These are phyloP conservation scores for Mortierella sp. DNA, from an alignment of 371 early-diverging fungal genomes.

Conservation along the genomic window DNA sequence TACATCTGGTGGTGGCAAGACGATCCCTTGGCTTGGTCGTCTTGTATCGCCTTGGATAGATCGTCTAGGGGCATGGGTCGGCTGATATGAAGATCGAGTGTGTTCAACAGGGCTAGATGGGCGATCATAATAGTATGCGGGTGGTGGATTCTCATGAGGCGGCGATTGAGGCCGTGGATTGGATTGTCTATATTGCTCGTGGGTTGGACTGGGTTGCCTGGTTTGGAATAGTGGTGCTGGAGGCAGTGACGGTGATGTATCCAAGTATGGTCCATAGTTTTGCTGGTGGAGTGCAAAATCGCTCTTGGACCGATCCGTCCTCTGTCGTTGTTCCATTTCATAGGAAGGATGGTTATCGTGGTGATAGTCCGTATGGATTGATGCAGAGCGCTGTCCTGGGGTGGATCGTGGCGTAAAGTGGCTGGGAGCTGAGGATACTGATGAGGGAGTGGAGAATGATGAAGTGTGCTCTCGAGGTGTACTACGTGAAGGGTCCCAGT, in stretches of 20 bases:
- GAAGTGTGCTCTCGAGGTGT: constrained; percentile 12
- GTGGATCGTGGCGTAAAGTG: constrained; percentile 17
- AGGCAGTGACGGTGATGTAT: constrained; percentile 33
- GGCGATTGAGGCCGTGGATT: constrained; percentile 2
- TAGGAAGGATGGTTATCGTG: constrained; percentile 28
- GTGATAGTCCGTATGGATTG: constrained; percentile 12
- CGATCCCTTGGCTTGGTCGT: constrained; percentile 30
- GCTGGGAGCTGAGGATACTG: not conserved
- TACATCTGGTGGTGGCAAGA: constrained; percentile 44
- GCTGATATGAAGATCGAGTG: constrained; percentile 5
- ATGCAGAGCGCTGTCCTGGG: constrained; percentile 33
- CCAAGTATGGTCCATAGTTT: constrained; percentile 52
- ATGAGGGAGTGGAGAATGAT: constrained; percentile 7
- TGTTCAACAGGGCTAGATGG: constrained; percentile 9
- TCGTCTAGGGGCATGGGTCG: constrained; percentile 10
- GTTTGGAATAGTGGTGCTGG: constrained; percentile 31
- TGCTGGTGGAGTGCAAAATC: constrained; percentile 54
- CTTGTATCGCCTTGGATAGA: constrained; percentile 31
- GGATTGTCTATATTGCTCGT: not conserved
- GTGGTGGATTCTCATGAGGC: not conserved
- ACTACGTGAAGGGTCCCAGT: constrained; percentile 14
- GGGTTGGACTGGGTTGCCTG: constrained; percentile 9
- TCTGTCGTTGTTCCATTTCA: constrained; percentile 17
- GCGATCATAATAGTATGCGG: constrained; percentile 16
- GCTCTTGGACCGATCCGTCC: constrained; percentile 36